Evolutionary conservation across 257 asterid genomes (phyloP).

Genomic region (Forsythia viridissima): DNA sequence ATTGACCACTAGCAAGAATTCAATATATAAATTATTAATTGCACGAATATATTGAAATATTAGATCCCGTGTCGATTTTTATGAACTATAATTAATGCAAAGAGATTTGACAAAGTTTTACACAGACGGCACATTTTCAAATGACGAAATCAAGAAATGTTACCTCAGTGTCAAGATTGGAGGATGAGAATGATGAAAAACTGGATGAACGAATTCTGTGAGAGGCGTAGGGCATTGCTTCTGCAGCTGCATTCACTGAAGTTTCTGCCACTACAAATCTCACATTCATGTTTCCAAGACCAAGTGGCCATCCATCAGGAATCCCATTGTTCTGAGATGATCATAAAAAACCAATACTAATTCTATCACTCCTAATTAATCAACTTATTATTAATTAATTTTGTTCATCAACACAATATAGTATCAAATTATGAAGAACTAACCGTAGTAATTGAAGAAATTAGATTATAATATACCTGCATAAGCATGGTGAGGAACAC

Average conservation of each 20-base stretch:
- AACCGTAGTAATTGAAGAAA: neutral
- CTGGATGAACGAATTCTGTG: conserved; percentile 30
- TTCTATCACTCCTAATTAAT: neutral
- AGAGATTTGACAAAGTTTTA: too few relatives aligned
- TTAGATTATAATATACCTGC: neutral
- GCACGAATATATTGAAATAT: too few relatives aligned
- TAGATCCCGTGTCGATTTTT: neutral
- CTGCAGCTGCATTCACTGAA: conserved; percentile 13
- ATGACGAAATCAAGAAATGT: neutral
- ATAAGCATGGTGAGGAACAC: neutral
- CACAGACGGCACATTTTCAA: too few relatives aligned
- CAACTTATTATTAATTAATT: neutral
- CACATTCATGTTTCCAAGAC: conserved; percentile 52
- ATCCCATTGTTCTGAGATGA: conserved; percentile 31
- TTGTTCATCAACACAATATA: neutral
- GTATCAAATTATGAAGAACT: neutral
- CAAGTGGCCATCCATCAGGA: conserved; percentile 72
- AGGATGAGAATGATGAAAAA: conserved; percentile 64
- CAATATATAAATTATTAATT: too few relatives aligned
- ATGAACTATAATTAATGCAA: too few relatives aligned
- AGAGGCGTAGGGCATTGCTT: conserved; percentile 13
- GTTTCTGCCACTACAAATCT: conserved; percentile 32
- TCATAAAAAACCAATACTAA: neutral
- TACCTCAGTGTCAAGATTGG: conserved; percentile 66
- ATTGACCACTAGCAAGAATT: neutral